These are phyloP conservation scores for Camelina hispida DNA, from an alignment of 345 rosid genomes.

Conservation along the genomic window DNA sequence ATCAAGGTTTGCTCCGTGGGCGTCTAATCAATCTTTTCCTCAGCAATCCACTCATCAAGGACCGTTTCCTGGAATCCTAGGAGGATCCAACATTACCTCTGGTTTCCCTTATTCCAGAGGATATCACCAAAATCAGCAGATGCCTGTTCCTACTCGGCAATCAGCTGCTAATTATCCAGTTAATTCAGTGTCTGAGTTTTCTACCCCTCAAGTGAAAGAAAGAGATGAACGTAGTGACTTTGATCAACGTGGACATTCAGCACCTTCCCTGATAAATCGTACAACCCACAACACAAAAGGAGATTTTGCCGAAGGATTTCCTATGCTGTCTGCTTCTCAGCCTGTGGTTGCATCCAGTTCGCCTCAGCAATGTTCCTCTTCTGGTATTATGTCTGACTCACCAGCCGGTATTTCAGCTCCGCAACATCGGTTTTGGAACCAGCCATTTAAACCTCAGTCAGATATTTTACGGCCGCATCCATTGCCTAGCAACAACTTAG, in stretches of 20 bases:
- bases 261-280: constrained; percentile 43
- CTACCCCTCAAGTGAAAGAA: constrained; percentile 49
- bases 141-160: constrained; percentile 48
- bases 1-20: constrained; percentile 51
- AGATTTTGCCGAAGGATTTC: constrained; percentile 53
- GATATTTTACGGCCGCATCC: constrained; percentile 46
- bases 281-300: constrained; percentile 42
- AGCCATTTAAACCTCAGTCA: constrained; percentile 45
- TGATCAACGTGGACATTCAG: constrained; percentile 54
- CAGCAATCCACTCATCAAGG: constrained; percentile 53
- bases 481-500: constrained; percentile 50
- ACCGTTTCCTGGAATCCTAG: constrained; percentile 47
- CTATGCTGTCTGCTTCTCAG: constrained; percentile 51
- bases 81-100: constrained; percentile 49
- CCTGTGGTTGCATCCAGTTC: constrained; percentile 45
- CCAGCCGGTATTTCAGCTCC: constrained; percentile 53
- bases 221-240: constrained; percentile 51
- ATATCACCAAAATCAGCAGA: constrained; percentile 51
- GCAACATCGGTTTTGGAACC: constrained; percentile 50
- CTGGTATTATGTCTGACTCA: constrained; percentile 47
- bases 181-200: constrained; percentile 47
- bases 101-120: constrained; percentile 58
- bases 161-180: constrained; percentile 42
- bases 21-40: constrained; percentile 51
- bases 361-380: constrained; percentile 49